Percentiles rank a stretch among this genome's conserved stretches.
These are phyloP conservation scores for Eucalyptus pauciflora DNA, from an alignment of 345 rosid species.

Conservation along the genomic window DNA sequence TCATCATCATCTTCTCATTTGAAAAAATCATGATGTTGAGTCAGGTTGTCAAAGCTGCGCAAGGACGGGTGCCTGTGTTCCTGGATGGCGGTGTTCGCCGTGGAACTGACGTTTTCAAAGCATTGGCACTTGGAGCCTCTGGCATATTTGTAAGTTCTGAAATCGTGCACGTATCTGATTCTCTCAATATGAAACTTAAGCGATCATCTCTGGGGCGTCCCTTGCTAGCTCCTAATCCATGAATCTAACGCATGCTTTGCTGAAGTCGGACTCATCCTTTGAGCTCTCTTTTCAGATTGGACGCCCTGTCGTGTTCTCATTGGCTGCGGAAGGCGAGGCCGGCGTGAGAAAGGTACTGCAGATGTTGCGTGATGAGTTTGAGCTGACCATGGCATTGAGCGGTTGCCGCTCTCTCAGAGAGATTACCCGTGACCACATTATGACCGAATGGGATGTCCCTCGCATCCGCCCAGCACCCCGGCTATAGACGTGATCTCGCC, in stretches of 20 bases:
- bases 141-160: constrained; percentile 74
- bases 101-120: constrained; percentile 98
- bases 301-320: constrained; percentile 72
- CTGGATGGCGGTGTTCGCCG: constrained; percentile 96
- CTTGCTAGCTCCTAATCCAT: neutral
- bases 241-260: neutral
- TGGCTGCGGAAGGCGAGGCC: constrained; percentile 78
- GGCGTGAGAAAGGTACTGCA: constrained; percentile 60
- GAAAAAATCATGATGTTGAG: neutral
- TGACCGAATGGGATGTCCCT: constrained; percentile 67
- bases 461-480: constrained; percentile 13
- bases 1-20: neutral
- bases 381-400: constrained; percentile 83
- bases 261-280: neutral
- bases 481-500: constrained; percentile 5
- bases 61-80: constrained; percentile 82
- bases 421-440: constrained; percentile 65
- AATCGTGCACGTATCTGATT: neutral
- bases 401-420: constrained; percentile 82
- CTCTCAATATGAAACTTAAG: neutral
- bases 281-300: constrained; percentile 41
- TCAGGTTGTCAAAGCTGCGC: constrained; percentile 86
- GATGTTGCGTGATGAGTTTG: constrained; percentile 78
- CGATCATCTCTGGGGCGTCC: neutral
- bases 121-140: constrained; percentile 91